Evolutionary conservation across 129 eudicot species (phyloP).

Genomic region (Arctium minus): DNA sequence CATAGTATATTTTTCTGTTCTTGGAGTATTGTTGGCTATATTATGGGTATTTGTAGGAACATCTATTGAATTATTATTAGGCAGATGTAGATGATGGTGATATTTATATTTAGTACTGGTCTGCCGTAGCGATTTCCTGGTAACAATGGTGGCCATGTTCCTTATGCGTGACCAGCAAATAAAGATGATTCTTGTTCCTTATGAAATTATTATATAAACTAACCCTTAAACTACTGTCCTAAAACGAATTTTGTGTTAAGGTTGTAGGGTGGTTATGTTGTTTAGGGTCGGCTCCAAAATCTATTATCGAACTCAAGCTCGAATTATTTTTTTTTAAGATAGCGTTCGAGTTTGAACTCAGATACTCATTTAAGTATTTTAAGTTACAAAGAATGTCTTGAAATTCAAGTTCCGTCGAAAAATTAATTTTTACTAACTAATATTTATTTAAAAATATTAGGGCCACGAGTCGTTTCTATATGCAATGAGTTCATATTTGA

Average conservation of each 20-base stretch:
- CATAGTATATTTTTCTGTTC: constrained; percentile 44
- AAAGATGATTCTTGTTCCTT: not conserved
- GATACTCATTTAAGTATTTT: too few species aligned
- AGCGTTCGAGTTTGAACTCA: too few species aligned
- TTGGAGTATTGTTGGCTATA: constrained; percentile 71
- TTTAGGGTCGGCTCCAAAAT: too few species aligned
- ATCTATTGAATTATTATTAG: constrained; percentile 24
- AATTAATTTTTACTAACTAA: too few species aligned
- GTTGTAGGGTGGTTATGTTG: too few species aligned
- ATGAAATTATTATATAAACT: not conserved
- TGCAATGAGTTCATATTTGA: too few species aligned
- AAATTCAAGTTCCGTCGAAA: not conserved
- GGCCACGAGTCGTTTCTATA: too few species aligned
- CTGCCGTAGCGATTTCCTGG: constrained; percentile 5
- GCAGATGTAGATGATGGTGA: constrained; percentile 30
- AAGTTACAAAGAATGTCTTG: not conserved
- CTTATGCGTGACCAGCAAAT: not conserved
- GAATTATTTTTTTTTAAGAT: too few species aligned
- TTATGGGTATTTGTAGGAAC: constrained; percentile 52
- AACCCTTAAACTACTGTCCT: not conserved
- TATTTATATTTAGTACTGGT: not conserved
- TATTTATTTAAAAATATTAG: too few species aligned
- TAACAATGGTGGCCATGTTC: constrained; percentile 3
- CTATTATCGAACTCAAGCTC: too few species aligned
- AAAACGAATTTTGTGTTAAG: too few species aligned